These are phyloP conservation scores for Penicillium sp. DNA, from an alignment of 2,329 filamentous ascomycete species.

Conservation along the genomic window DNA sequence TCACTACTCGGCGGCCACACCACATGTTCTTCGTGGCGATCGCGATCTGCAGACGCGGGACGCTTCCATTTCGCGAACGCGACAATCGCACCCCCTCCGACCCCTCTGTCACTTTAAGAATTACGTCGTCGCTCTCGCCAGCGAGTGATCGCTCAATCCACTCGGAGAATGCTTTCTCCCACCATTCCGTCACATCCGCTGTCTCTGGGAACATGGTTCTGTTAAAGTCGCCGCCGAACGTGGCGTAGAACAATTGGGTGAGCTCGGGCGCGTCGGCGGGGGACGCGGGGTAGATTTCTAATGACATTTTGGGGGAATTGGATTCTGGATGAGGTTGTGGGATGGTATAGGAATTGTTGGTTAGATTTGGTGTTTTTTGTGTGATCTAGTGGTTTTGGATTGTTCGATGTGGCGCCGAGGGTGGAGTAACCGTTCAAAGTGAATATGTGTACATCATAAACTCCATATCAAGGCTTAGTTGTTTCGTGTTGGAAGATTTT, in stretches of 20 bases:
- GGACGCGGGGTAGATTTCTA: conserved; percentile 16
- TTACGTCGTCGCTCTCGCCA: conserved; percentile 5
- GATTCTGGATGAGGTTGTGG: not conserved
- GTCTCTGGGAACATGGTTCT: conserved; percentile 25
- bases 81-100: conserved; percentile 11
- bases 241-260: conserved; percentile 22
- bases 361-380: not conserved
- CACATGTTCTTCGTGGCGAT: conserved; percentile 4
- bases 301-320: conserved; percentile 11
- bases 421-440: too few species aligned
- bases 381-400: too few species aligned
- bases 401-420: too few species aligned
- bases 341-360: not conserved
- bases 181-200: conserved; percentile 25
- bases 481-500: too few species aligned
- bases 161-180: conserved; percentile 7
- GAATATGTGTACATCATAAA: too few species aligned
- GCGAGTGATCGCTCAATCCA: not conserved
- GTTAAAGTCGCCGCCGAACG: conserved; percentile 25
- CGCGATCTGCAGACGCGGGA: conserved; percentile 11
- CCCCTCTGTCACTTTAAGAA: conserved; percentile 15
- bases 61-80: conserved; percentile 30
- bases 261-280: conserved; percentile 19
- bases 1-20: conserved; percentile 21
- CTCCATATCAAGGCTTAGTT: too few species aligned